phyloP scores from a whole-genome alignment of 305 asterid species.

The Rubia peregrina region DNA sequence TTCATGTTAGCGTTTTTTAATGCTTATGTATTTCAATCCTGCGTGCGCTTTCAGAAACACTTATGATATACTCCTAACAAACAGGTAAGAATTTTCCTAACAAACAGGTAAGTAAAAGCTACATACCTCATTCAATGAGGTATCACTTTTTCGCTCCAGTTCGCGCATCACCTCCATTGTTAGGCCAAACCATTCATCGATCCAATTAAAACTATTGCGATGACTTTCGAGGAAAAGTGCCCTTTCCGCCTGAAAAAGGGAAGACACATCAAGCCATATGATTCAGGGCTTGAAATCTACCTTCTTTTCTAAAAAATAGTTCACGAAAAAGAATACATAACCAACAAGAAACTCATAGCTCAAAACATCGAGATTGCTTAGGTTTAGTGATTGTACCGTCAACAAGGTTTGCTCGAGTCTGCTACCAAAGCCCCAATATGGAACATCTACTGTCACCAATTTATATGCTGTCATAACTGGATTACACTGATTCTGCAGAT shows the following conservation, averaged over 20 bases:
- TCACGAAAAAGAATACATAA: neutral
- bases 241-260: conserved; percentile 59
- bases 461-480: conserved; percentile 93
- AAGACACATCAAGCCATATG: neutral
- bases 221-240: conserved; percentile 85
- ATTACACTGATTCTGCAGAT: conserved; percentile 51
- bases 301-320: neutral
- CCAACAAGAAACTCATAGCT: neutral
- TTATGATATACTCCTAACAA: no score
- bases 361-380: conserved; percentile 1
- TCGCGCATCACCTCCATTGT: conserved; percentile 65
- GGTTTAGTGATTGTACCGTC: conserved; percentile 40
- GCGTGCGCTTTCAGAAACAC: neutral
- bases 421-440: conserved; percentile 88
- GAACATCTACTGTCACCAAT: conserved; percentile 78
- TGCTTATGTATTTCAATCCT: neutral
- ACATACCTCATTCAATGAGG: conserved; percentile 60
- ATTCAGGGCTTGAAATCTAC: neutral
- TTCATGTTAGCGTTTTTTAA: neutral
- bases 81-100: neutral
- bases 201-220: conserved; percentile 73
- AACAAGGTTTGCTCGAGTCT: conserved; percentile 68
- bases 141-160: conserved; percentile 66
- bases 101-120: neutral
- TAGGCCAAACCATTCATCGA: conserved; percentile 81